Evolutionary conservation across 305 asterid genomes (phyloP).

Genomic region (Fraxinus xanthoxyloides): DNA sequence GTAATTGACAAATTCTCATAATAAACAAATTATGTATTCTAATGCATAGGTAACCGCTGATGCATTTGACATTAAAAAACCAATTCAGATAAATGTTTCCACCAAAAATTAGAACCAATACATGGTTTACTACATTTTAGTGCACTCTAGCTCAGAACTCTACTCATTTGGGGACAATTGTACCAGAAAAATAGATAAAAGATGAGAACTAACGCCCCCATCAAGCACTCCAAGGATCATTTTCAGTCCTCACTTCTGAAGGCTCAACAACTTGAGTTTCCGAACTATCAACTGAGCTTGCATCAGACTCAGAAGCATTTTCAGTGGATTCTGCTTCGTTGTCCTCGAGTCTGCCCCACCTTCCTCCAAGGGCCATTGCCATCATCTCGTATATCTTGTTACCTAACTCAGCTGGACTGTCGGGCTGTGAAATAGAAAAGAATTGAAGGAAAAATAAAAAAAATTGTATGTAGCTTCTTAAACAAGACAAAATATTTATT

Average conservation of each 20-base stretch:
- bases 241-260: constrained; percentile 82
- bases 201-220: background rate
- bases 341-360: constrained; percentile 88
- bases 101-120: background rate
- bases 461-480: background rate
- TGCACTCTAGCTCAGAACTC: background rate
- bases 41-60: background rate
- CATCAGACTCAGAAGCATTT: constrained; percentile 28
- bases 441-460: background rate
- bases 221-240: constrained; percentile 60
- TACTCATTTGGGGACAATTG: background rate
- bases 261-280: constrained; percentile 66
- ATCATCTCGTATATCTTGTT: constrained; percentile 96
- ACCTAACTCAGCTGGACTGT: constrained; percentile 90
- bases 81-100: background rate
- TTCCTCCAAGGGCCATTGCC: constrained; percentile 98
- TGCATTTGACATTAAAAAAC: background rate
- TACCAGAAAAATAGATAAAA: constrained; percentile 6
- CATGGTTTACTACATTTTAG: background rate
- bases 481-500: background rate
- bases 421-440: constrained; percentile 55
- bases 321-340: constrained; percentile 31
- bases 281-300: constrained; percentile 25
- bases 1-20: background rate
- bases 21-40: background rate